Conservation (phyloP, 2,329 filamentous ascomycete genomes). For the Ophiostoma sp. region DNA sequence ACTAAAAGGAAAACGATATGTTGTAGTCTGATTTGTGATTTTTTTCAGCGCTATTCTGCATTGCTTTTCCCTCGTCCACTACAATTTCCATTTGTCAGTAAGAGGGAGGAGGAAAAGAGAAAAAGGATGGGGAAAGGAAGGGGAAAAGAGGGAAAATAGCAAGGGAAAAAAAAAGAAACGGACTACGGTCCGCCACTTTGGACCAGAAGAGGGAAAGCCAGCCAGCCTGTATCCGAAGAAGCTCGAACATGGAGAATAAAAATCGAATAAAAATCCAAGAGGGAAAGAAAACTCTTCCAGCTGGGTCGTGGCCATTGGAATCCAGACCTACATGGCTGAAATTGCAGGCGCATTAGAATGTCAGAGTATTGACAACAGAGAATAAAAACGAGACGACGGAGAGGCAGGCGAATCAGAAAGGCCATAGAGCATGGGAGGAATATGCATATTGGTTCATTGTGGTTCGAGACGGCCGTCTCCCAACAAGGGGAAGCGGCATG, state of each 20-base stretch:
- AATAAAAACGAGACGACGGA: too few relatives aligned
- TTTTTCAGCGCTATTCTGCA: slow-evolving; percentile 11
- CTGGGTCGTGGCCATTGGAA: slow-evolving; percentile 2
- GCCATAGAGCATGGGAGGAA: too few relatives aligned
- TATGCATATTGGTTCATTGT: too few relatives aligned
- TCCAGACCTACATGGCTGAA: slow-evolving; percentile 3
- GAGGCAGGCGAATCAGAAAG: too few relatives aligned
- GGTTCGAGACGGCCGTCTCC: too few relatives aligned
- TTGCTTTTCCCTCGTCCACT: neutral
- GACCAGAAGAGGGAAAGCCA: neutral
- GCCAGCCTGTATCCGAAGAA: neutral
- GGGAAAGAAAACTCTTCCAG: slow-evolving; percentile 1
- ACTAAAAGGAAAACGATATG: neutral
- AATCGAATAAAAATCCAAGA: neutral
- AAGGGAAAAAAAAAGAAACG: neutral
- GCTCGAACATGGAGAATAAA: neutral
- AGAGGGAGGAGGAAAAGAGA: neutral
- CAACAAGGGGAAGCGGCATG: too few relatives aligned
- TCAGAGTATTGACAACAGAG: too few relatives aligned
- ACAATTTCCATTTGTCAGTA: slow-evolving; percentile 5
- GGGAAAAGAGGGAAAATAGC: too few relatives aligned
- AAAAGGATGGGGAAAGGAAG: neutral
- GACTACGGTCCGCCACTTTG: slow-evolving; percentile 2
- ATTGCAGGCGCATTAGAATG: too few relatives aligned
- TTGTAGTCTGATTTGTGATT: neutral